Percentiles rank a stretch among this genome's conserved stretches.
These are phyloP conservation scores for Euphorbia celastroides DNA, from an alignment of 441 rosid species.

Conservation along the genomic window DNA sequence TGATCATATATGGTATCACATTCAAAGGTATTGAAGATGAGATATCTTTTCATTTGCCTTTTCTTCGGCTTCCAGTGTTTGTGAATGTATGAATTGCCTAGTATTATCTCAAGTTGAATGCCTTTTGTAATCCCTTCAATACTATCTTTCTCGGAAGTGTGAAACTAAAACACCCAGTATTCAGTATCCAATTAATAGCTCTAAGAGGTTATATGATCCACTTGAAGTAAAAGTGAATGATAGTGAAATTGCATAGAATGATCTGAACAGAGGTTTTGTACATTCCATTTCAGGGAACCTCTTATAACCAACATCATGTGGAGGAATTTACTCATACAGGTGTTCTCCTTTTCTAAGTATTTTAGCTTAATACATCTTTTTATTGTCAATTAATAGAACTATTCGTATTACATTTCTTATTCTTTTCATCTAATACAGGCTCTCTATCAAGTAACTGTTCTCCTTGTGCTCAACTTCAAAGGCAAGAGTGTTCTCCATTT, in stretches of 20 bases:
- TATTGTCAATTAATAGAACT: slow-evolving; percentile 2
- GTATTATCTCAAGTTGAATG: background rate
- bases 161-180: background rate
- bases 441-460: slow-evolving; percentile 69
- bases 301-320: slow-evolving; percentile 77
- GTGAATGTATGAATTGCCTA: background rate
- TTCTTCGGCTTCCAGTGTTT: background rate
- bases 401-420: background rate
- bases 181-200: background rate
- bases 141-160: background rate
- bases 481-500: slow-evolving; percentile 57
- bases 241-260: background rate
- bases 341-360: slow-evolving; percentile 21
- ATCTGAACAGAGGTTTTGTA: slow-evolving; percentile 3
- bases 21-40: background rate
- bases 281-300: slow-evolving; percentile 36
- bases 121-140: background rate
- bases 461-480: slow-evolving; percentile 71
- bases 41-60: background rate
- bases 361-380: slow-evolving; percentile 2
- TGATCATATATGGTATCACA: background rate
- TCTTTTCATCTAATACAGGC: slow-evolving; percentile 42
- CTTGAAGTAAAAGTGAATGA: background rate
- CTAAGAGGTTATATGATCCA: background rate
- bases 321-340: slow-evolving; percentile 83